Evolutionary conservation across 345 rosid species (phyloP), one percentile per base, ranked within the genome.

Genomic region (Citrus mangshanensis): DNA sequence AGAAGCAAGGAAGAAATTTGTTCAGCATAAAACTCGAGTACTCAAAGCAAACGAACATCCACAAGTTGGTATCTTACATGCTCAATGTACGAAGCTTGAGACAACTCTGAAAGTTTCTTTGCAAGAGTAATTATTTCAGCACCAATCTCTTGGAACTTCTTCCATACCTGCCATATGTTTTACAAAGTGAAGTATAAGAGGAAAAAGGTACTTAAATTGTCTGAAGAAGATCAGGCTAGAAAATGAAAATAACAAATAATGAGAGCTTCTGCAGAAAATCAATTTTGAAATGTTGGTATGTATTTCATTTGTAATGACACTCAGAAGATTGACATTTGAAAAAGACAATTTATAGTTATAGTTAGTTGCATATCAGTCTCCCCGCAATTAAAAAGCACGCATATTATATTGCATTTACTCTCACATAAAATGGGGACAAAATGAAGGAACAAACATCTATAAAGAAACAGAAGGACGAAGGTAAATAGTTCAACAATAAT

Each of bases 91-190:
- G 86, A 85, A 38, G 82, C 58, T 80, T 60, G 82, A 80, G 99
- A 87, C 65, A 91, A 58, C 80, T 91, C 94, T 42, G 87, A 78
- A 27, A 96, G 94, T 72, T 89, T 82, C 81, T 85, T 90, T 63
- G 97, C 86, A 62, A 94, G 89, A 77, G 92, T 88, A 66, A 85
- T 80, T 84, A 96, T 86, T 86, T 91, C 93, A 62, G 85, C 82
- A 73, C 97, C 98, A 81, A 93, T 76, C 18, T 67, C 88, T 76
- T 90, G 87, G 75, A 96, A 83, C 64, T 89, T 91, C 76, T 73
- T 86, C 95, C 98, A 93, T 32, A 93, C 85, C 98, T 91, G 88
- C 55, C 56, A 81, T 70, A 7, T 77, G 46, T 60, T 19, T 42
- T 37, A 60, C 25, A 46, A 62, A 65, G 14, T 49, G 51, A 70